Evolutionary conservation across 768 basidiomycete species (phyloP).

Genomic region (Piloderma croceum): DNA sequence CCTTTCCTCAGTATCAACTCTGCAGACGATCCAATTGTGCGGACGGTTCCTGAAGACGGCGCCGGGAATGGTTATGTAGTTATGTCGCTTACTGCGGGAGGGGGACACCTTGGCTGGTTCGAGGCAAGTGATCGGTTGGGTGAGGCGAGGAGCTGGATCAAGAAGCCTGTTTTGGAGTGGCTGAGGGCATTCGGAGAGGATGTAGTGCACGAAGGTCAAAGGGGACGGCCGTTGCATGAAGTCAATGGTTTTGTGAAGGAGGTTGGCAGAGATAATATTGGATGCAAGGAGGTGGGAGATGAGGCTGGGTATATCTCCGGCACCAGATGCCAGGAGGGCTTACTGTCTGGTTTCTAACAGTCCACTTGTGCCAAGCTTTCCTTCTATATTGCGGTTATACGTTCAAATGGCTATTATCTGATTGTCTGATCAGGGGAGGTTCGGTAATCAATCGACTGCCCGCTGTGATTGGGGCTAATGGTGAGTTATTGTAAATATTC

Average conservation of each 20-base stretch:
- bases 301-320: conserved; percentile 48
- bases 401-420: no score
- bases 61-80: conserved; percentile 32
- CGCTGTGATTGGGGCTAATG: no score
- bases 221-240: conserved; percentile 18
- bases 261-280: conserved; percentile 43
- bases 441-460: no score
- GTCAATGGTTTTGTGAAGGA: conserved; percentile 39
- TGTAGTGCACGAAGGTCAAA: conserved; percentile 20
- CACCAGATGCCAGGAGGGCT: conserved; percentile 49
- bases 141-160: conserved; percentile 37
- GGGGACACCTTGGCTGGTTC: conserved; percentile 59
- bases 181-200: conserved; percentile 36
- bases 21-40: conserved; percentile 48
- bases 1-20: conserved; percentile 50
- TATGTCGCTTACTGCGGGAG: conserved; percentile 37
- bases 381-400: no score
- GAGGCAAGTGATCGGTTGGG: conserved; percentile 27
- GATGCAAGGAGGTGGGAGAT: conserved; percentile 52
- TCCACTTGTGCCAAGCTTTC: no score
- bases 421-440: no score
- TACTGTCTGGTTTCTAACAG: conserved; percentile 60
- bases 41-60: conserved; percentile 30
- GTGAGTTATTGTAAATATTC: no score
- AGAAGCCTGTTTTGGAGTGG: conserved; percentile 45